Conservation (phyloP, 768 basidiomycete species). For the Leccinellum rugosiceps region DNA sequence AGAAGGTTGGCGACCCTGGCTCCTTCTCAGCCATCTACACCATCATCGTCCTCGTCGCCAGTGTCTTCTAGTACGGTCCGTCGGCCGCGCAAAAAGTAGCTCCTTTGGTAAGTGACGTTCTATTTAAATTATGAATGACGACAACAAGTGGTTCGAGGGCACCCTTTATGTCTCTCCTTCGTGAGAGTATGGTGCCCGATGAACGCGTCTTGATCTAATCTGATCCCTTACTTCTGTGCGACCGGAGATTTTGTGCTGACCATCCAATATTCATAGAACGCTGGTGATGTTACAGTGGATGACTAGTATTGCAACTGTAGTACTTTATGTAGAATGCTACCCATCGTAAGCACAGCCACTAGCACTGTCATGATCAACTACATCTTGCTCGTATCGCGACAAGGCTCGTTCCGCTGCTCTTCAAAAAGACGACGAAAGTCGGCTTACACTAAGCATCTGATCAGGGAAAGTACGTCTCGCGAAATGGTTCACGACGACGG, state of each 20-base stretch:
- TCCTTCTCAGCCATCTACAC: neutral
- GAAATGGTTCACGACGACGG: constrained; percentile 92
- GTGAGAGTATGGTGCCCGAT: constrained; percentile 45
- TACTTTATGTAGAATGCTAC: neutral
- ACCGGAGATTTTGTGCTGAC: constrained; percentile 9
- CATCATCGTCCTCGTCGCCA: neutral
- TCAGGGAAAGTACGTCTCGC: constrained; percentile 89
- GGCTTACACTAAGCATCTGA: constrained; percentile 10
- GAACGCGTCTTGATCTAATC: constrained; percentile 91
- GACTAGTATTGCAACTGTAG: neutral
- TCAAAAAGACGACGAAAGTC: neutral
- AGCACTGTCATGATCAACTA: constrained; percentile 73
- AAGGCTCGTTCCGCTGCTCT: constrained; percentile 51
- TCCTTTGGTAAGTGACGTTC: constrained; percentile 15
- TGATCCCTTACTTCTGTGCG: constrained; percentile 42
- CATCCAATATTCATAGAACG: neutral
- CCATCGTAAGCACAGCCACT: constrained; percentile 25
- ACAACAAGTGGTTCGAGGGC: constrained; percentile 73
- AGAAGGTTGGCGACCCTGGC: constrained; percentile 10
- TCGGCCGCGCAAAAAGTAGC: constrained; percentile 16
- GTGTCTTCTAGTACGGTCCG: neutral
- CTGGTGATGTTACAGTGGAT: neutral
- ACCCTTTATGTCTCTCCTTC: constrained; percentile 36
- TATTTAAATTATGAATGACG: constrained; percentile 50
- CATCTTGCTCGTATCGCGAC: constrained; percentile 88